Conservation (phyloP, 2,329 filamentous ascomycete species). For the Lasiodiplodia gonubiensis region DNA sequence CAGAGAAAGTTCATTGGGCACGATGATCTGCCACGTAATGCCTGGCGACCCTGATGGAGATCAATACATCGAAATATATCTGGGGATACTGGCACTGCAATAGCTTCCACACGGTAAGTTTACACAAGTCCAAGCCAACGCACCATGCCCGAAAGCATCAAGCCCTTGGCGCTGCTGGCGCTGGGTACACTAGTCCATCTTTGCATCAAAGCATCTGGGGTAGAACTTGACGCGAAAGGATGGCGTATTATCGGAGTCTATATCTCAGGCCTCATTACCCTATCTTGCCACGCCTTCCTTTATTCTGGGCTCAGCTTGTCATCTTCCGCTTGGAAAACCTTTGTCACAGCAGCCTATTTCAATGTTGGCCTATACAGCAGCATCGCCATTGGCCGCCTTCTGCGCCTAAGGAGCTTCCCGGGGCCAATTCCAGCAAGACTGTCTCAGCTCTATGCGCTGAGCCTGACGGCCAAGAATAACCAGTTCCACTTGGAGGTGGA, state of each 20-base stretch:
- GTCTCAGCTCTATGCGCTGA: slow-evolving; percentile 17
- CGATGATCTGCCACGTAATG: not conserved
- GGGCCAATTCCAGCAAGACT: slow-evolving; percentile 16
- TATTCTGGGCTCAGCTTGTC: not conserved
- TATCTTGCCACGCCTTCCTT: not conserved
- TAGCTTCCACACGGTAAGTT: not conserved
- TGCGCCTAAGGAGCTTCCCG: slow-evolving; percentile 40
- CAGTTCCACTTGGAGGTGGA: slow-evolving; percentile 26
- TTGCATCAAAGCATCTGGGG: not conserved
- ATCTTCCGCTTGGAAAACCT: not conserved
- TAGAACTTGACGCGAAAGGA: not conserved
- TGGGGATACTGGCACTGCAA: not conserved
- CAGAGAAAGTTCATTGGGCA: not conserved
- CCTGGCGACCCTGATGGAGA: not conserved
- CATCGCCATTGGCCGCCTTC: slow-evolving; percentile 47
- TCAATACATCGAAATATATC: not conserved
- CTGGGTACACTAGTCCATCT: not conserved
- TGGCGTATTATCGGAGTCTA: not conserved
- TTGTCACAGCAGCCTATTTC: not conserved
- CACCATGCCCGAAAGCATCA: not conserved
- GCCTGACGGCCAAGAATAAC: slow-evolving; percentile 2
- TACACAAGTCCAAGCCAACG: not conserved
- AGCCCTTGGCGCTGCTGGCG: not conserved
- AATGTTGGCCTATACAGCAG: slow-evolving; percentile 36
- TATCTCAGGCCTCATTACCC: not conserved